A percentile compares a stretch with the other conserved stretches of the same genome.
Evolutionary conservation across 495 filamentous ascomycete species (phyloP).

Genomic region (Penicillium parvum): DNA sequence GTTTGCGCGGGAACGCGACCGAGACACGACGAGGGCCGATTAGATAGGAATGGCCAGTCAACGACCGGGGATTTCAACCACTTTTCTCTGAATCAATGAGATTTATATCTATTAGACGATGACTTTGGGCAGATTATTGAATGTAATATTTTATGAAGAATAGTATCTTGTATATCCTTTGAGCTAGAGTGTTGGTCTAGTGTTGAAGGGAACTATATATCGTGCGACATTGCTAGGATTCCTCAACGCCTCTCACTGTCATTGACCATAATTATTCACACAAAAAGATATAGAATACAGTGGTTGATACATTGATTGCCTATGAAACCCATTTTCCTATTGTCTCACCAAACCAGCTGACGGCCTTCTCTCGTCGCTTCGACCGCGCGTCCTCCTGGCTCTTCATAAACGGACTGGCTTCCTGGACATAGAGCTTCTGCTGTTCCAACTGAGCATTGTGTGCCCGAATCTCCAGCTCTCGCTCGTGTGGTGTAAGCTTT

Average conservation of each 20-base stretch:
- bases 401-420: slow-evolving; percentile 51
- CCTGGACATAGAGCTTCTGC: slow-evolving; percentile 48
- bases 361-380: slow-evolving; percentile 56
- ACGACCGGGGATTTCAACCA: slow-evolving; percentile 3
- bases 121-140: too few relatives aligned
- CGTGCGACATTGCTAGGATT: background rate
- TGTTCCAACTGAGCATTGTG: slow-evolving; percentile 57
- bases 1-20: slow-evolving; percentile 32
- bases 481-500: slow-evolving; percentile 56
- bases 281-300: slow-evolving; percentile 1
- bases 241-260: background rate
- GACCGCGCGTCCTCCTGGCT: slow-evolving; percentile 53
- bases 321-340: slow-evolving; percentile 44
- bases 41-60: slow-evolving; percentile 14
- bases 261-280: background rate
- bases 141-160: too few relatives aligned
- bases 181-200: too few relatives aligned
- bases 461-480: slow-evolving; percentile 61
- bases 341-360: slow-evolving; percentile 50
- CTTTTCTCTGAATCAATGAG: background rate
- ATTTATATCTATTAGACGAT: background rate
- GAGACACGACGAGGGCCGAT: slow-evolving; percentile 12
- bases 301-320: background rate
- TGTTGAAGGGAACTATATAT: background rate
- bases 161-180: too few relatives aligned